Base-by-base conservation (phyloP, 2,329 filamentous ascomycete genomes). In the Harringtonia lauricola region DNA sequence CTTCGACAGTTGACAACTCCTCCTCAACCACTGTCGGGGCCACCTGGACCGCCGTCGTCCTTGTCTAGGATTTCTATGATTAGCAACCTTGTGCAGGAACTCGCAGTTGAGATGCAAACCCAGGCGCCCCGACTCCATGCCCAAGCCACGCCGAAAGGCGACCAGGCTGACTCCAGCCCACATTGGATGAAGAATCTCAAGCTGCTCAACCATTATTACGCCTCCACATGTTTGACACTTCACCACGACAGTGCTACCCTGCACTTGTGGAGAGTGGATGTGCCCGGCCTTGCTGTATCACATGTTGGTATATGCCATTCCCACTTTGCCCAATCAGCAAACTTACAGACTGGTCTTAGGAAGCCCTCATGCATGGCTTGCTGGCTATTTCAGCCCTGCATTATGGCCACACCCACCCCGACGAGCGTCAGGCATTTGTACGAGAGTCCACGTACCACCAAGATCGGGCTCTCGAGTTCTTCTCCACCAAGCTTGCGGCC, bases 361-460 rank as follows among this genome's bases (percentile, higher is more conserved):
- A 39, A 19, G 26, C 38, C 17, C 38, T 39, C 17, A 39, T 39
- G 38, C 38, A 39, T 31, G 38, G 38, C 38, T 22, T 39, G 28
- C 38, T 39, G 7, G 38, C 38, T 28, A 39, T 39, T n/a, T 39
- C 38, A 6, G 38, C 38, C 10, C 26, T 39, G 17, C 38, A 39
- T 22, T 31, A 39, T n/a, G 38, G 17, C 6, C 38, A 39, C 28
- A 39, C 38, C 10, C 38, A 39, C 19, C 38, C 29, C 14, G 29
- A 40, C 18, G 38, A 40, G 19, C 38, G 38, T 2, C 38, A 22
- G 12, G 7, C 13, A n/a, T 40, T 31, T 31, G n/a, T 39, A 19
- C 21, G 38, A 21, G 38, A 40, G 29, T 40, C 29, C 5, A 33
- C 38, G 3, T 40, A 33, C 38, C 19, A 33, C 18, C 29, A 40